phyloP scores from a whole-genome alignment of 345 rosid species.

The Acer campestre region DNA sequence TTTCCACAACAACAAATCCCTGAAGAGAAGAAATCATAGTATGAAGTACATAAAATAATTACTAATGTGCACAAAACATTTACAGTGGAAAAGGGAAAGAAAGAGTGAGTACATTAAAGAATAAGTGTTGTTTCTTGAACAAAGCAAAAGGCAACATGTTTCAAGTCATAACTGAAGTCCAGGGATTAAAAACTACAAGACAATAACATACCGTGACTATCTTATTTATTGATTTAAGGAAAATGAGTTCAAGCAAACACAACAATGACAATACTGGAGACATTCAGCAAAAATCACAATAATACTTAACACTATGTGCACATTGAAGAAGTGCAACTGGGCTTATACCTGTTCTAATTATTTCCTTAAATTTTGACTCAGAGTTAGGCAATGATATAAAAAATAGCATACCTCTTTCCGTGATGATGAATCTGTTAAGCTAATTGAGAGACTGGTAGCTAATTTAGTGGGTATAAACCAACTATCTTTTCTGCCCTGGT shows the following conservation, averaged over 20 bases:
- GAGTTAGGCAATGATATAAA: neutral
- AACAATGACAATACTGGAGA: neutral
- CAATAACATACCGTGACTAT: neutral
- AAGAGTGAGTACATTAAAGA: neutral
- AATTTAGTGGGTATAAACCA: conserved; percentile 97
- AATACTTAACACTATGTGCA: neutral
- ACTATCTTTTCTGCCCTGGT: conserved; percentile 90
- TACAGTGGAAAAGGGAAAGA: neutral
- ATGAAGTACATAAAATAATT: conserved; percentile 1
- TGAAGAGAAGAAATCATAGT: conserved; percentile 33
- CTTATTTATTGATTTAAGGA: too few species aligned
- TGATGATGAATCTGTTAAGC: conserved; percentile 83
- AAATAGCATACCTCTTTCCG: conserved; percentile 72
- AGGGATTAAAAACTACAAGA: neutral
- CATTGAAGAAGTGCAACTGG: neutral
- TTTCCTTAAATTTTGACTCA: neutral
- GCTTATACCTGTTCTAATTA: neutral
- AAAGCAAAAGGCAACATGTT: neutral
- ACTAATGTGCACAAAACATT: neutral
- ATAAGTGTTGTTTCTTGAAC: neutral
- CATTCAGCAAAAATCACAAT: neutral
- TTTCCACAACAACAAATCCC: conserved; percentile 96
- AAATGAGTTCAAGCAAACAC: neutral
- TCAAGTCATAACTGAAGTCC: conserved; percentile 2
- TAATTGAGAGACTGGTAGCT: conserved; percentile 86